Base-by-base conservation (phyloP, 805 yeast species). In the Kodamaea nitidulidarum region DNA sequence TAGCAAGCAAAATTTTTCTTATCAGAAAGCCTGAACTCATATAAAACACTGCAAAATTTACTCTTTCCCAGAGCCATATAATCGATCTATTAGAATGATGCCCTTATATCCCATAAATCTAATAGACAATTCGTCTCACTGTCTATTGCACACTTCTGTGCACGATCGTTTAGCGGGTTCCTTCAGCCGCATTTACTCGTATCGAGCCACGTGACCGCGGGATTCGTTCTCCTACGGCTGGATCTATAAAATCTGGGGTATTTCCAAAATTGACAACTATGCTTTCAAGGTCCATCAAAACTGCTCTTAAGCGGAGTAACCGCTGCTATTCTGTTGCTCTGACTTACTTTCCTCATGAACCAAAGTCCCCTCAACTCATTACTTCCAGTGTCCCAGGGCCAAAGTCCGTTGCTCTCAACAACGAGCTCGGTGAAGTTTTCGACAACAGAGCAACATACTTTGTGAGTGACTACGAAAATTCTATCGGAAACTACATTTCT, bases 381-480 rank as follows among this genome's bases (percentile, higher is more conserved):
- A 53, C 68, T 5, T 47, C 44, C 2, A 7, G 55, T 0, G 52
- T 67, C 22, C 73, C 73, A 0, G 73, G 73, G n/a, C 72, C 72
- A 8, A 46, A 45, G 9, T 52, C 65, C 11, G 39, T 42, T 16
- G 51, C 49, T 17, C 43, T 63, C 29, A 65, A 64, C 51, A 48
- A 60, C 21, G 59, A 61, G 16, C 51, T 67, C 32, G 71, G 71
- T 3, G 41, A 44, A 7, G 59, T 65, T n/a, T 67, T 61, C 39
- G 71, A 65, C 43, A 67, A 65, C 52, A 47, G 70, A 27, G 71
- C 71, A 10, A 56, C 71, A 4, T 66, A 66, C 43, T 67, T 67
- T 42, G 68, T 66, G 28, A 48, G 63, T 31, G 73, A 67, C 54
- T 67, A 67, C 49, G 44, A 48, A 36, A 55, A 63, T 22, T 63